Conservation (phyloP, 305 asterid species). For the Fraxinus nigra region DNA sequence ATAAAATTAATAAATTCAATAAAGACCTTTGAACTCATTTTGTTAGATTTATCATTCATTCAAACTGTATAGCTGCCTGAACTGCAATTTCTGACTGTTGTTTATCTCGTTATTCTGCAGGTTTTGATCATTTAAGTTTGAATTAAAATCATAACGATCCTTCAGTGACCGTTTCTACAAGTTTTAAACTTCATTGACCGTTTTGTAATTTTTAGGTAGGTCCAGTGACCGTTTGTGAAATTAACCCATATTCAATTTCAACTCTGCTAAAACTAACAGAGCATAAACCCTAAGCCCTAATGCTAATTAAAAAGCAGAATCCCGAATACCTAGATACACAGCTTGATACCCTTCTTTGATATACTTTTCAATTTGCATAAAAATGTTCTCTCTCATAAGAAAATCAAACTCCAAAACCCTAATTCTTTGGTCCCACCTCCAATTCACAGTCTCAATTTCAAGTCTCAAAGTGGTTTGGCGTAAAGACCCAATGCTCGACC, state of each 20-base stretch:
- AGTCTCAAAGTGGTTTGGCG: conserved; percentile 80
- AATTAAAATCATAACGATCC: too few relatives aligned
- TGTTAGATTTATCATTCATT: not conserved
- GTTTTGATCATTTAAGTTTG: too few relatives aligned
- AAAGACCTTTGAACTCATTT: not conserved
- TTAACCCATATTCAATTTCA: not conserved
- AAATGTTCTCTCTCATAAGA: conserved; percentile 2
- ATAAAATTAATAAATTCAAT: too few relatives aligned
- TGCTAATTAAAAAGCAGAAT: not conserved
- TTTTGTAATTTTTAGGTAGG: too few relatives aligned
- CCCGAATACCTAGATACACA: not conserved
- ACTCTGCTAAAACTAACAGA: not conserved
- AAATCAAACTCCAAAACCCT: conserved; percentile 6
- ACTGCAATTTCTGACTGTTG: not conserved
- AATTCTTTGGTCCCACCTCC: conserved; percentile 23
- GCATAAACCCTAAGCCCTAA: not conserved
- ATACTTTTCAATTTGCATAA: not conserved
- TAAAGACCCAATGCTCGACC: conserved; percentile 75
- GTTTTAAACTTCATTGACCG: too few relatives aligned
- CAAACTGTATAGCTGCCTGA: not conserved
- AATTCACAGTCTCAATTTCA: conserved; percentile 61
- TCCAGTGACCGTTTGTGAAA: too few relatives aligned
- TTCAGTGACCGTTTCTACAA: too few relatives aligned
- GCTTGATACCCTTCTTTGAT: not conserved
- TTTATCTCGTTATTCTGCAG: not conserved